Base-by-base conservation (phyloP, 1,139 yeast species). In the Lodderomyces pseudojiufengensis region DNA sequence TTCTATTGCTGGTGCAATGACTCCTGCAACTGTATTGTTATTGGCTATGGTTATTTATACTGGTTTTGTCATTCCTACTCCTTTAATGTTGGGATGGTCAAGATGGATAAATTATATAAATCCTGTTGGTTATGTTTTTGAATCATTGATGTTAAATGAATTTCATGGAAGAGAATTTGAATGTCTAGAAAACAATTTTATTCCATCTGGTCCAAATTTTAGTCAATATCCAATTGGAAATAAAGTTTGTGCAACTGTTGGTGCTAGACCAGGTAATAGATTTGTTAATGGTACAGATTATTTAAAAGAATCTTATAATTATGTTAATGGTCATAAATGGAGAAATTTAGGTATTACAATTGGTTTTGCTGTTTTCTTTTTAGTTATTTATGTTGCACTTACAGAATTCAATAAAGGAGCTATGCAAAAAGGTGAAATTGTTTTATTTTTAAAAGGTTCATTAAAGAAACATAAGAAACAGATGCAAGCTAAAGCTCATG, bases 351-450 rank as follows among this genome's bases (percentile, higher is more conserved):
- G 95, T 55, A 81, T 87, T 47, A 61, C 73, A 27, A 40, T 80
- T 44, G 86, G 69, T 0, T 84, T 73, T 51, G 60, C 64, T 22
- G 33, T 78, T 15, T 72, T 80, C 57, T 81, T 83, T 57, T 61
- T 81, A 38, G 50, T 49, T 31, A 63, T 77, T 18, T 82, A 83
- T 52, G 59, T 86, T 50, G 32, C 65, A 6, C 69, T 80, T 43
- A 75, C 80, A 42, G 92, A 83, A 61, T 62, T 63, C 43, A 82
- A 82, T 51, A 83, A 81, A 51, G 87, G 90, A 58, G 79, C 87
- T 20, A 78, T 80, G 65, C 88, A 86, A 57, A 84, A 80, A 65
- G 95, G 95, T 64, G 95, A 87, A 63, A 75, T 85, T 39, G 68
- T 83, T 39, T 73, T 85, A 32, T 86, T 79, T 37, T 82, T 52